These are phyloP conservation scores for Neocatenulostroma microsporum DNA, from an alignment of 2,329 filamentous ascomycete genomes.

Conservation along the genomic window DNA sequence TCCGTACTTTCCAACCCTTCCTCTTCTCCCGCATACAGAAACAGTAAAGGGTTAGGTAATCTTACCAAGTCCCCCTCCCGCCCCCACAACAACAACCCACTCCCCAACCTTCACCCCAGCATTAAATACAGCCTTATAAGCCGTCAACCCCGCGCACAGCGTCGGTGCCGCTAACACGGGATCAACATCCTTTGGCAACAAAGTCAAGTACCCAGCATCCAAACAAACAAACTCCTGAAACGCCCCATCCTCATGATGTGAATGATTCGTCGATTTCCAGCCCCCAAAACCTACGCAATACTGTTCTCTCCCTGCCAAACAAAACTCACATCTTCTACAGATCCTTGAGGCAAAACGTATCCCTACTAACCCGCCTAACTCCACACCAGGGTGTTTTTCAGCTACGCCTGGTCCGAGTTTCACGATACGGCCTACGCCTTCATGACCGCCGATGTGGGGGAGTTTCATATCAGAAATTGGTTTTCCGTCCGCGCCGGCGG, in stretches of 20 bases:
- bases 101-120: slow-evolving; percentile 33
- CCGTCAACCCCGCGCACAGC: slow-evolving; percentile 39
- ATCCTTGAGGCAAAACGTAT: slow-evolving; percentile 38
- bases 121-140: slow-evolving; percentile 40
- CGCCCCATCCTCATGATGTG: slow-evolving; percentile 41
- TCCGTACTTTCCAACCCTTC: neutral
- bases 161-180: slow-evolving; percentile 35
- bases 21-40: too few relatives aligned
- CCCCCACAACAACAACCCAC: slow-evolving; percentile 40
- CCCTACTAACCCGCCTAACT: slow-evolving; percentile 36
- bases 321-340: slow-evolving; percentile 39
- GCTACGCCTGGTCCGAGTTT: slow-evolving; percentile 32
- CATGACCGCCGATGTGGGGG: slow-evolving; percentile 40
- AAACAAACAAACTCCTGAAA: slow-evolving; percentile 40
- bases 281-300: slow-evolving; percentile 27
- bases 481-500: slow-evolving; percentile 1
- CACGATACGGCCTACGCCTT: slow-evolving; percentile 40
- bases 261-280: slow-evolving; percentile 35
- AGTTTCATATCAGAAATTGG: slow-evolving; percentile 38
- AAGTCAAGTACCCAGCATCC: slow-evolving; percentile 38
- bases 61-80: slow-evolving; percentile 41
- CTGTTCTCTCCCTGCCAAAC: slow-evolving; percentile 35
- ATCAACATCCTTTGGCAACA: slow-evolving; percentile 38
- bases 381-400: slow-evolving; percentile 26
- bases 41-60: slow-evolving; percentile 12